Percentiles rank a stretch among this genome's conserved stretches.
phyloP scores from a whole-genome alignment of 2,329 filamentous ascomycete genomes.

The Fusarium falciforme region DNA sequence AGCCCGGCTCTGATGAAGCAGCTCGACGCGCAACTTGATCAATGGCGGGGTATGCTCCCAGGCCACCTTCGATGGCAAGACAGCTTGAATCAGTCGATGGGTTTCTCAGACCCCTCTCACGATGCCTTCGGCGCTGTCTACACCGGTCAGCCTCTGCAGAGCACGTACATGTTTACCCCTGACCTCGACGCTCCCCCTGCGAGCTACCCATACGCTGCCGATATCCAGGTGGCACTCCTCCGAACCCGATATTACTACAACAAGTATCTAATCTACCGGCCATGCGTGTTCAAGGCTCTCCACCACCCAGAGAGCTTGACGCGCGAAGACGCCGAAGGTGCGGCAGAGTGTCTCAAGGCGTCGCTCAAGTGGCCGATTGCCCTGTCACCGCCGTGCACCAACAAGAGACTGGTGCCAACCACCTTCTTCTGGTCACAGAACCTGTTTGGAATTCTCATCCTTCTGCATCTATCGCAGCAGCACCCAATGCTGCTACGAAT shows the following conservation, averaged over 20 bases:
- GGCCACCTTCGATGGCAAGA: conserved; percentile 68
- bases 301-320: conserved; percentile 67
- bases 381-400: conserved; percentile 66
- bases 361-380: conserved; percentile 70
- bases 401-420: conserved; percentile 69
- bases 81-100: conserved; percentile 50
- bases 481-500: conserved; percentile 63
- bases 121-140: conserved; percentile 34
- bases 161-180: conserved; percentile 37
- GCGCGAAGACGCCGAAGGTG: conserved; percentile 64
- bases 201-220: conserved; percentile 63
- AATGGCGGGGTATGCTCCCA: conserved; percentile 69
- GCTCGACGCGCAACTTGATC: conserved; percentile 64
- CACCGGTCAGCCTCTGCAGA: conserved; percentile 32
- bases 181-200: conserved; percentile 37
- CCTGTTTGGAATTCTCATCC: conserved; percentile 67
- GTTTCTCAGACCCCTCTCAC: conserved; percentile 35
- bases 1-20: conserved; percentile 57
- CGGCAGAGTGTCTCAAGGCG: conserved; percentile 67
- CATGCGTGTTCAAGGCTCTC: conserved; percentile 69
- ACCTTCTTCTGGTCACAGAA: conserved; percentile 73
- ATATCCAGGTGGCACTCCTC: conserved; percentile 67
- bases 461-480: conserved; percentile 65
- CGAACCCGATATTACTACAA: conserved; percentile 70
- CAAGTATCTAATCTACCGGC: conserved; percentile 67